A percentile compares a stretch with the other conserved stretches of the same genome.
Evolutionary conservation across 495 filamentous ascomycete genomes (phyloP).

Genomic region (Tirmania nivea): DNA sequence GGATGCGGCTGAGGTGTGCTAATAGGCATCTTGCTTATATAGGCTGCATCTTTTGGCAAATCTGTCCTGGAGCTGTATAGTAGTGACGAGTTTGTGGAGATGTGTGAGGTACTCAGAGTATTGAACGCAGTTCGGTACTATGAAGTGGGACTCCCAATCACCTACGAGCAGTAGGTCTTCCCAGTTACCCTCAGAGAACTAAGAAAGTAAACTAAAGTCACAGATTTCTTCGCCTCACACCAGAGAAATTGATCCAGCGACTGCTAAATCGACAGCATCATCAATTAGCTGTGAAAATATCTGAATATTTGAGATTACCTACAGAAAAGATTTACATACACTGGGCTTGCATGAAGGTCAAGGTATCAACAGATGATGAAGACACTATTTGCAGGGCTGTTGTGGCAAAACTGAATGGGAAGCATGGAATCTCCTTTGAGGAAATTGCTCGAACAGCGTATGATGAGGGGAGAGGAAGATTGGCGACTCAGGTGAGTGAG

Average conservation of each 20-base stretch:
- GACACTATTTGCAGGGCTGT: constrained; percentile 71
- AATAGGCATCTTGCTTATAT: no score
- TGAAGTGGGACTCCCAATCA: constrained; percentile 74
- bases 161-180: constrained; percentile 54
- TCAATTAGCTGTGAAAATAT: constrained; percentile 71
- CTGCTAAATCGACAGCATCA: constrained; percentile 80
- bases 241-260: constrained; percentile 64
- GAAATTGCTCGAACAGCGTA: constrained; percentile 84
- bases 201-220: background rate
- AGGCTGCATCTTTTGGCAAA: constrained; percentile 84
- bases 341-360: constrained; percentile 90
- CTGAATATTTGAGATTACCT: constrained; percentile 66
- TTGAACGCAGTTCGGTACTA: constrained; percentile 81
- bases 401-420: constrained; percentile 64
- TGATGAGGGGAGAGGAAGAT: constrained; percentile 67
- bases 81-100: constrained; percentile 94
- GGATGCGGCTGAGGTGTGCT: no score
- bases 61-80: constrained; percentile 91
- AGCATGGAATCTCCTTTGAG: constrained; percentile 85
- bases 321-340: constrained; percentile 84
- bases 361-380: constrained; percentile 62
- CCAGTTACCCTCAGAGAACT: background rate
- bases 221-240: constrained; percentile 51
- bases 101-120: constrained; percentile 84
- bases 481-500: constrained; percentile 44